These are phyloP conservation scores for Termitomyces sp. DNA, from an alignment of 768 basidiomycete genomes.

Conservation along the genomic window DNA sequence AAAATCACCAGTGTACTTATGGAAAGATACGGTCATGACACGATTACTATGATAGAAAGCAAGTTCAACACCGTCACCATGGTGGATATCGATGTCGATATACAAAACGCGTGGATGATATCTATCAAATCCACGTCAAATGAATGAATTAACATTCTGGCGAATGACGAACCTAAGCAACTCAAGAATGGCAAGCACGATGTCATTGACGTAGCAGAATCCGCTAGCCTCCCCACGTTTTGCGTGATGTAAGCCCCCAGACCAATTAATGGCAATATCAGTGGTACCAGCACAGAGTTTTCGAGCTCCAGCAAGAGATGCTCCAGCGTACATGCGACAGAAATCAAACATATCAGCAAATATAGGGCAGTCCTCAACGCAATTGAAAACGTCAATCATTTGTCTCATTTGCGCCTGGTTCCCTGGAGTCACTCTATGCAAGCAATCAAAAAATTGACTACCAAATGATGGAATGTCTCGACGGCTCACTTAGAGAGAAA, in stretches of 20 bases:
- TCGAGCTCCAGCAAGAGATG: constrained; percentile 84
- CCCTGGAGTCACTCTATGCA: constrained; percentile 71
- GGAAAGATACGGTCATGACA: constrained; percentile 99
- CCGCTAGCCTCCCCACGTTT: constrained; percentile 98
- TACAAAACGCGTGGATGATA: constrained; percentile 93
- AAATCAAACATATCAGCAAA: constrained; percentile 95
- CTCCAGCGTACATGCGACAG: constrained; percentile 91
- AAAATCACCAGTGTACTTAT: constrained; percentile 98
- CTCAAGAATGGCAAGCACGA: constrained; percentile 91
- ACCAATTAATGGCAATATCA: constrained; percentile 99
- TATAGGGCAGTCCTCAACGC: constrained; percentile 95
- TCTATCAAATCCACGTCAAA: constrained; percentile 36
- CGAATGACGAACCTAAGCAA: constrained; percentile 60
- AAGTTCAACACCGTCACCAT: constrained; percentile 97
- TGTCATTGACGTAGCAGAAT: constrained; percentile 98
- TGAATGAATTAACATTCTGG: constrained; percentile 13
- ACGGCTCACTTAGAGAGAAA: constrained; percentile 79
- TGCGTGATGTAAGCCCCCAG: constrained; percentile 96
- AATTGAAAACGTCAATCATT: constrained; percentile 85
- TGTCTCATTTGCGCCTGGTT: constrained; percentile 70
- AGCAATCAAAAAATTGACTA: background rate
- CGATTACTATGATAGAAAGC: constrained; percentile 97
- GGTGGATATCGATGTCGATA: constrained; percentile 99
- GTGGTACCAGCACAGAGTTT: constrained; percentile 83
- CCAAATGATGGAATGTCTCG: background rate